These are phyloP conservation scores for Pyropia haitanensis DNA, from an alignment of 23 red algal genomes.

Conservation along the genomic window DNA sequence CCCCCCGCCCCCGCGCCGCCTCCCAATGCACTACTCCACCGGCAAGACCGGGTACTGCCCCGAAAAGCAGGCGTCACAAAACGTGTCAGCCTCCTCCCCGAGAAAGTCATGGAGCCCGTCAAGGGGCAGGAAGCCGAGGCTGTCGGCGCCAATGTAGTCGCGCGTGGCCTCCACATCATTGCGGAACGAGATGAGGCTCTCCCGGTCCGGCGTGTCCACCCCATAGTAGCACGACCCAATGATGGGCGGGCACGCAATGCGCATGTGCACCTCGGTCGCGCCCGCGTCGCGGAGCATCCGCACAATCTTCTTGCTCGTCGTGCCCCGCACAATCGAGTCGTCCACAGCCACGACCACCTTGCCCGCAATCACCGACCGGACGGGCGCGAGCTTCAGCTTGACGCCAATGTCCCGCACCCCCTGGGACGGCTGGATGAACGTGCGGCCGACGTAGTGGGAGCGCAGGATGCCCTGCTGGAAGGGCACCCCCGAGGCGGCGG, in stretches of 20 bases:
- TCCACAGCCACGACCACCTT: conserved; percentile 80
- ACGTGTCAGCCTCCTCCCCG: conserved; percentile 68
- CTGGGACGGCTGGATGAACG: conserved; percentile 95
- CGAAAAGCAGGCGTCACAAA: conserved; percentile 90
- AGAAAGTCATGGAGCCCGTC: conserved; percentile 62
- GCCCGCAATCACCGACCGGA: conserved; percentile 64
- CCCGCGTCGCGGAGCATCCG: conserved; percentile 84
- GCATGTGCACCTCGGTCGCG: conserved; percentile 84
- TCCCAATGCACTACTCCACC: neutral
- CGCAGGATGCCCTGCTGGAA: conserved; percentile 95
- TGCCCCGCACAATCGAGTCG: conserved; percentile 94
- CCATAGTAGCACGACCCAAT: conserved; percentile 92
- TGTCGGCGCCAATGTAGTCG: conserved; percentile 88
- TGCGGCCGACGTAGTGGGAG: conserved; percentile 90
- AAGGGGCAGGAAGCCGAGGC: conserved; percentile 65
- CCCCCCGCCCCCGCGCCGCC: no score
- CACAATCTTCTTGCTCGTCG: conserved; percentile 89
- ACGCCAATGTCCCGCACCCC: conserved; percentile 83
- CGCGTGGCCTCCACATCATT: conserved; percentile 58
- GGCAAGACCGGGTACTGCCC: conserved; percentile 85
- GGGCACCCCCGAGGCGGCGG: conserved; percentile 64
- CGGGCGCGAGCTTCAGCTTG: conserved; percentile 81
- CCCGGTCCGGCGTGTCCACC: conserved; percentile 88
- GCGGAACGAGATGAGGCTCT: conserved; percentile 68
- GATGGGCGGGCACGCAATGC: conserved; percentile 94